phyloP scores from a whole-genome alignment of 2,329 filamentous ascomycete genomes.

The Tolypocladium tundrense region DNA sequence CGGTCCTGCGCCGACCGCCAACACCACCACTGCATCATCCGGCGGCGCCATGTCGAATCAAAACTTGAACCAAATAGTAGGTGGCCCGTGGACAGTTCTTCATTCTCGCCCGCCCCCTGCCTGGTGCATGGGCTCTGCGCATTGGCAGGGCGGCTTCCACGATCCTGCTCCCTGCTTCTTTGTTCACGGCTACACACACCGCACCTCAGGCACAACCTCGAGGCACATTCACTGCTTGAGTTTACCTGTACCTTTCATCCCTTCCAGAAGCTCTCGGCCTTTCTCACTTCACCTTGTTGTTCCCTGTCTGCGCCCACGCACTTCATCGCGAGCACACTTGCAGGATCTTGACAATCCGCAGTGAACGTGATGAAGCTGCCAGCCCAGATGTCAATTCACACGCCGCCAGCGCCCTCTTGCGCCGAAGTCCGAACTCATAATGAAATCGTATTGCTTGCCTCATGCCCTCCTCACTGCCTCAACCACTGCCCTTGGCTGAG shows the following conservation, averaged over 20 bases:
- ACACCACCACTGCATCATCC: constrained; percentile 17
- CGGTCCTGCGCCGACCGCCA: constrained; percentile 17
- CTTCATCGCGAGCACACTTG: not conserved
- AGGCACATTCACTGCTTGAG: not conserved
- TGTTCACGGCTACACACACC: not conserved
- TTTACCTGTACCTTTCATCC: not conserved
- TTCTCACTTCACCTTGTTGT: not conserved
- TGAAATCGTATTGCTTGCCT: not conserved
- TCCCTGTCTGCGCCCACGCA: not conserved
- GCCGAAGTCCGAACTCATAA: fast-evolving
- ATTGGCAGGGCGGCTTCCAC: not conserved
- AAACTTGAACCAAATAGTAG: constrained; percentile 92
- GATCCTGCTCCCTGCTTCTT: not conserved
- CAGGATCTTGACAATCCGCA: not conserved
- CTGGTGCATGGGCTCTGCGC: not conserved
- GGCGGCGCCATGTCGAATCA: constrained; percentile 59
- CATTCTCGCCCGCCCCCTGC: not conserved
- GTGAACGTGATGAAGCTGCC: not conserved
- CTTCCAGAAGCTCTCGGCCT: not conserved
- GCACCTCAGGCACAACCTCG: not conserved
- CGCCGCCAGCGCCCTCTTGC: not conserved
- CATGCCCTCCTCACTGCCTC: not conserved
- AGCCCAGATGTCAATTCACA: not conserved
- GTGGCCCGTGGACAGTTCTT: constrained; percentile 25
- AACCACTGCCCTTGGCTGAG: not conserved